phyloP scores from a whole-genome alignment of 1,139 yeast genomes.

The Kodamaea fungicola region DNA sequence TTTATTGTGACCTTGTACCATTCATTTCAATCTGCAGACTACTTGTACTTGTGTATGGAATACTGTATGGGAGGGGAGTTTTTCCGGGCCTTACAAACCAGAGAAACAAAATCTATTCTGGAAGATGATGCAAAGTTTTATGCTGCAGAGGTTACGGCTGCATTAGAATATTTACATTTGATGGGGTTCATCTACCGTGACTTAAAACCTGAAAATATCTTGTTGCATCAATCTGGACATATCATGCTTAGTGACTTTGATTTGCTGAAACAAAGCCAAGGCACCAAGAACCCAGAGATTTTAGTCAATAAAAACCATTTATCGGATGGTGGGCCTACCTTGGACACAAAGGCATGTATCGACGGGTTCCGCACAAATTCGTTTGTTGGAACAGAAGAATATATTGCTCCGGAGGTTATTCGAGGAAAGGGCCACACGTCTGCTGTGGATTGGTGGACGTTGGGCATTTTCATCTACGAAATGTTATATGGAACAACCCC shows the following conservation, averaged over 20 bases:
- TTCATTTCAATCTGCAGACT: constrained; percentile 92
- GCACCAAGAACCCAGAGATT: constrained; percentile 55
- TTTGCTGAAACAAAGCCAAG: constrained; percentile 82
- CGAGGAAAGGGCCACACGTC: constrained; percentile 96
- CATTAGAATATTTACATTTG: constrained; percentile 87
- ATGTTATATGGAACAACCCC: constrained; percentile 97
- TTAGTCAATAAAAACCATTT: constrained; percentile 28
- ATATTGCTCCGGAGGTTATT: constrained; percentile 96
- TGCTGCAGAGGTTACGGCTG: constrained; percentile 97
- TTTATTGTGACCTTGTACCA: constrained; percentile 95
- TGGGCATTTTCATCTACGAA: constrained; percentile 87
- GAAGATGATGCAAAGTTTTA: constrained; percentile 92
- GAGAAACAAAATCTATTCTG: constrained; percentile 78
- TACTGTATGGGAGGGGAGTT: constrained; percentile 99
- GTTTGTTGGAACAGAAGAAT: constrained; percentile 97
- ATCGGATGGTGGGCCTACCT: constrained; percentile 27
- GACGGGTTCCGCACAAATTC: constrained; percentile 96
- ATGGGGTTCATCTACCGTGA: constrained; percentile 97
- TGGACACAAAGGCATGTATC: constrained; percentile 92
- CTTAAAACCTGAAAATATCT: constrained; percentile 89
- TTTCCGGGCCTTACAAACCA: constrained; percentile 90
- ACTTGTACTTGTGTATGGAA: constrained; percentile 95
- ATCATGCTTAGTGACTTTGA: constrained; percentile 98
- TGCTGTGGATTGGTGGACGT: constrained; percentile 99
- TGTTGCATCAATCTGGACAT: constrained; percentile 93